phyloP scores from a whole-genome alignment of 1,284 basidiomycete genomes.

The Pseudozyma flocculosa region DNA sequence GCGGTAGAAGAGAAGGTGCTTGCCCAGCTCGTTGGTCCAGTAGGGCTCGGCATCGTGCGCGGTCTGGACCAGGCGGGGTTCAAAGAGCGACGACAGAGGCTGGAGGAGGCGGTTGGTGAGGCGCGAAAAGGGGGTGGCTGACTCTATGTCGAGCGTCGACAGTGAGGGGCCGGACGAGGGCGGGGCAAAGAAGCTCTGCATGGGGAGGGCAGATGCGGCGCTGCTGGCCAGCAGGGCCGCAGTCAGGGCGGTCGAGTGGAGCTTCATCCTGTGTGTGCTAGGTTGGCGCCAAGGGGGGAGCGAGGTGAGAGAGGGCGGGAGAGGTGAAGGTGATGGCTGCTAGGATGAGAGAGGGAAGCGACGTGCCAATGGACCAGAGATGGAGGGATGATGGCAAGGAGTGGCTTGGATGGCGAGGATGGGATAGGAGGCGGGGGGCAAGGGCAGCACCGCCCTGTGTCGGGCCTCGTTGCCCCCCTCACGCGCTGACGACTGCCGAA shows the following conservation, averaged over 20 bases:
- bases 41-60: conserved; percentile 22
- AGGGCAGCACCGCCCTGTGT: too few species aligned
- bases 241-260: conserved; percentile 12
- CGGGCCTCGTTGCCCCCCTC: too few species aligned
- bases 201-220: conserved; percentile 11
- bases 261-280: conserved; percentile 14
- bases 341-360: too few species aligned
- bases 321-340: too few species aligned
- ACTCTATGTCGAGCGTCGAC: conserved; percentile 5
- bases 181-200: background rate
- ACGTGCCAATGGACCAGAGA: too few species aligned
- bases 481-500: too few species aligned
- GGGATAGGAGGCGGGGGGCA: too few species aligned
- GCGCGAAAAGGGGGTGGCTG: conserved; percentile 10
- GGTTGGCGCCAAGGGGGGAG: background rate
- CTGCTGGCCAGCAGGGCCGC: conserved; percentile 8
- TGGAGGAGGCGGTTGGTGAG: conserved; percentile 10
- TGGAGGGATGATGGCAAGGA: too few species aligned
- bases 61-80: conserved; percentile 28
- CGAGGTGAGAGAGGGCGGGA: conserved; percentile 1
- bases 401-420: too few species aligned
- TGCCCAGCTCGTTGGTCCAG: conserved; percentile 50
- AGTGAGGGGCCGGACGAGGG: background rate
- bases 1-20: conserved; percentile 34
- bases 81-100: conserved; percentile 5